A percentile compares a stretch with the other conserved stretches of the same genome.
phyloP scores from a whole-genome alignment of 2,329 filamentous ascomycete genomes.

The Alternaria triticina region DNA sequence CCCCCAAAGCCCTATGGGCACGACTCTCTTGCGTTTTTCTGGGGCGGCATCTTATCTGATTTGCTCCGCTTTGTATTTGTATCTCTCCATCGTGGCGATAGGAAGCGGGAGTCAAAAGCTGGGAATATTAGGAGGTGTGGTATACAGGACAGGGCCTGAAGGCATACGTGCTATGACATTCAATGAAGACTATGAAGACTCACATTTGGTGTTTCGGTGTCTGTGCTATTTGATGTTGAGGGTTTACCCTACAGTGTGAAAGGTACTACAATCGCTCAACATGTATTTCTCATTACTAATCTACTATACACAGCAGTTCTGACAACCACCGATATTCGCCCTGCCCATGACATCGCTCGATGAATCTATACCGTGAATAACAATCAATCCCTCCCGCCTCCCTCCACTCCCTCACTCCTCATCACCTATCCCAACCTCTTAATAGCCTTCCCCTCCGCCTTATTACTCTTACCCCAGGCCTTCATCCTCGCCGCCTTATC shows the following conservation, averaged over 20 bases:
- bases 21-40: slow-evolving; percentile 9
- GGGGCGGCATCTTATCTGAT: slow-evolving; percentile 1
- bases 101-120: not conserved
- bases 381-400: not conserved
- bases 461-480: not conserved
- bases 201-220: not conserved
- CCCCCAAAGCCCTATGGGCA: slow-evolving; percentile 14
- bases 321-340: not conserved
- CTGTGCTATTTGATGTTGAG: not conserved
- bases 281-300: not conserved
- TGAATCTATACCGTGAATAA: not conserved
- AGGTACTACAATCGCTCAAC: not conserved
- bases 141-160: not conserved
- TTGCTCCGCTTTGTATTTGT: slow-evolving; percentile 15
- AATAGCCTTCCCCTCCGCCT: not conserved
- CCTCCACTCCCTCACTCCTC: no score
- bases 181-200: slow-evolving; percentile 8
- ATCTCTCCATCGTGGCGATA: slow-evolving; percentile 1
- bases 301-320: not conserved
- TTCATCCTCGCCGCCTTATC: not conserved
- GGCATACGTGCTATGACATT: slow-evolving; percentile 8
- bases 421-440: rapidly evolving
- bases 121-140: not conserved
- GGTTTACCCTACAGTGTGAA: not conserved
- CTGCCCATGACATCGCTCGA: not conserved